Base-by-base conservation (phyloP, 108 stramenopile genomes). In the Cyclotella atomus region DNA sequence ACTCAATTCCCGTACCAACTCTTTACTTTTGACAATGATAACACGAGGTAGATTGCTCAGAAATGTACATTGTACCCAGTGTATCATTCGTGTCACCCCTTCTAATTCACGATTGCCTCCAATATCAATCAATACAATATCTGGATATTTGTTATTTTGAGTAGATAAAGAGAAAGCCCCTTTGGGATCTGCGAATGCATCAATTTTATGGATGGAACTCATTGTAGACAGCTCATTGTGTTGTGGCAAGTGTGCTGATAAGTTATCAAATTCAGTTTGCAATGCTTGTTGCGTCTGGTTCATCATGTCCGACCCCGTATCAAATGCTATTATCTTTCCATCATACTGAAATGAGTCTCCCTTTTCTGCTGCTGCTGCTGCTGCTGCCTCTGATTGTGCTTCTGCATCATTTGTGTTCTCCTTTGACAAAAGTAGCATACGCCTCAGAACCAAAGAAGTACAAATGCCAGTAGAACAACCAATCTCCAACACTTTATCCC, bases 391-490 rank as follows among this genome's bases (percentile, higher is more conserved):
- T 49, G 4, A 4, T n/a, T 4, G n/a, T n/a, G 53, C 46, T 23
- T 33, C 17, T 33, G 15, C 44, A 6, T 29, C 10, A 32, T 59
- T 60, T n/a, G n/a, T n/a, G n/a, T n/a, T n/a, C n/a, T 17, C 29
- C 30, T 14, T 33, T 1, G 12, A 50, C 0, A 75, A 60, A 56
- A 74, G 65, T 21, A 70, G 76, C 85, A 90, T 59, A n/a, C 44
- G 83, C 65, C 69, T 57, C 46, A 67, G 27, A 43, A 76, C 38
- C 28, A 71, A 28, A 33, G 56, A 60, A 50, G 76, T 81, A 54
- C 86, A 84, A 75, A 85, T 86, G 33, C 93, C 93, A 35, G 87
- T 89, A 1, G 91, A 92, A 59, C 93, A 95, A 27, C 93, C 93
- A 66, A 95, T 87, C 69, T 95, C 93, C 65, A 95, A 72, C 8